Conservation (phyloP, 1,284 basidiomycete genomes). For the Mycena citricolor region DNA sequence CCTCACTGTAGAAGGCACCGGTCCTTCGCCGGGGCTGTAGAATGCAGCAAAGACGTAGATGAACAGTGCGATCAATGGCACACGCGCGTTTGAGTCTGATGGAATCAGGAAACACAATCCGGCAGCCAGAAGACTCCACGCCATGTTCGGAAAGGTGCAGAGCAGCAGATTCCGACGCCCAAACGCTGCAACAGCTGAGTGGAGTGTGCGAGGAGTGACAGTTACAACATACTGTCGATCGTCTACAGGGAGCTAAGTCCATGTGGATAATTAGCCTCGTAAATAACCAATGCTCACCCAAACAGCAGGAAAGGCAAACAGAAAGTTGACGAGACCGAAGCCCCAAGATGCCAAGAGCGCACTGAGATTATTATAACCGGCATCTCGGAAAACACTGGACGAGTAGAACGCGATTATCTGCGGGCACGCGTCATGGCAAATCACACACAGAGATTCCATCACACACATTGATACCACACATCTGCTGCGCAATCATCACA, state of each 20-base stretch:
- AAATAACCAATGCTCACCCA: constrained; percentile 3
- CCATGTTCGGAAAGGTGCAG: constrained; percentile 69
- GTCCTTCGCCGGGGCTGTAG: constrained; percentile 68
- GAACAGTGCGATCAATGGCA: constrained; percentile 39
- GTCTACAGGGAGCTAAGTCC: constrained; percentile 40
- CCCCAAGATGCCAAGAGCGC: constrained; percentile 58
- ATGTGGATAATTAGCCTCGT: neutral
- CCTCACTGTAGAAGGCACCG: constrained; percentile 57
- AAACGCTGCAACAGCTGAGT: constrained; percentile 69
- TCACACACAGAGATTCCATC: constrained; percentile 63
- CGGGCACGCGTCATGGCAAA: constrained; percentile 1
- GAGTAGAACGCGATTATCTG: constrained; percentile 15
- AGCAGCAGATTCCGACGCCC: constrained; percentile 70
- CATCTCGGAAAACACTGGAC: constrained; percentile 9
- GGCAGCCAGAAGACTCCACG: constrained; percentile 60
- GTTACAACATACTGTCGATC: constrained; percentile 49
- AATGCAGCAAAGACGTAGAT: constrained; percentile 47
- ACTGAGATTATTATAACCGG: neutral
- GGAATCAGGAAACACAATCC: constrained; percentile 52
- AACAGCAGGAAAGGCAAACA: constrained; percentile 57
- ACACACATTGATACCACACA: constrained; percentile 62
- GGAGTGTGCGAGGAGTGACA: no score
- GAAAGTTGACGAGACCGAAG: constrained; percentile 50
- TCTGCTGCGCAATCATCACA: constrained; percentile 58
- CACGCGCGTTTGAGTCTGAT: constrained; percentile 25